Percentiles rank a stretch among this genome's conserved stretches.
Conservation (phyloP, 176 grass and related monocot genomes). For the Hordeum marinum region DNA sequence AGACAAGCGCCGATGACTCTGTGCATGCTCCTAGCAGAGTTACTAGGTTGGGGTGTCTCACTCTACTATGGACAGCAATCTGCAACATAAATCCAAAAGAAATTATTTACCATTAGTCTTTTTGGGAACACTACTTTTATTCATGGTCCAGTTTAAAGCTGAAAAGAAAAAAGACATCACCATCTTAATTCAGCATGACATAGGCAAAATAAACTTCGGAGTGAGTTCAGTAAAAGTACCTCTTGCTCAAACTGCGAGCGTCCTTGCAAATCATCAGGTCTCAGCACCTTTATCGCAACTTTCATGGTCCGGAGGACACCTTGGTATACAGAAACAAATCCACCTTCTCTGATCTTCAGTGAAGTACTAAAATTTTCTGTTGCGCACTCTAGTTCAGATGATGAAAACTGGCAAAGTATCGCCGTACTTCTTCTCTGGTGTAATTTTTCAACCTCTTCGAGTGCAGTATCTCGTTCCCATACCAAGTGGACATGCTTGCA, state of each 20-base stretch:
- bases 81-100: constrained; percentile 17
- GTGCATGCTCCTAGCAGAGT: constrained; percentile 30
- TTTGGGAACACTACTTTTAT: not conserved
- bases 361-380: constrained; percentile 30
- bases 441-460: constrained; percentile 28
- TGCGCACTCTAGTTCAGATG: constrained; percentile 25
- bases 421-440: constrained; percentile 22
- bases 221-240: not conserved
- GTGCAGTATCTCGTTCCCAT: constrained; percentile 17
- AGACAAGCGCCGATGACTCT: constrained; percentile 25
- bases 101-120: too few relatives aligned
- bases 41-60: constrained; percentile 38
- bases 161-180: not conserved
- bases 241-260: constrained; percentile 39
- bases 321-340: constrained; percentile 37
- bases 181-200: not conserved
- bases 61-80: constrained; percentile 39
- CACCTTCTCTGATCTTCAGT: constrained; percentile 33
- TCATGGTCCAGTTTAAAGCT: not conserved
- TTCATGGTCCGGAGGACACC: constrained; percentile 34
- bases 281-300: constrained; percentile 44
- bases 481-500: constrained; percentile 20
- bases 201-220: not conserved
- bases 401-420: constrained; percentile 31
- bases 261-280: constrained; percentile 22